Conservation (phyloP, 176 grass and related monocot genomes). For the Thalia dealbata region DNA sequence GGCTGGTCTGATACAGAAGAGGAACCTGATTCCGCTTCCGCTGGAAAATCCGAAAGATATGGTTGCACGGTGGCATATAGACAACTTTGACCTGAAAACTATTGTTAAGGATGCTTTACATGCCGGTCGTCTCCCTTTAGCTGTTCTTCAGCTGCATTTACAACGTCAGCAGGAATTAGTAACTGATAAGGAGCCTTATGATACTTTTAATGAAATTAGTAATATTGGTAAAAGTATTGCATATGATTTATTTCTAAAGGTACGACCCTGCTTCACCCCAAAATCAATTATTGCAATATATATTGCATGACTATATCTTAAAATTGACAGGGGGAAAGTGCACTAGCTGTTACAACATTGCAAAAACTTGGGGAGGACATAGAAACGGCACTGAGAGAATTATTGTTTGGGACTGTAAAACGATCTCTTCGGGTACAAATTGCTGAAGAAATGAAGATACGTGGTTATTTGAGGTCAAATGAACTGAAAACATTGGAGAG, state of each 20-base stretch:
- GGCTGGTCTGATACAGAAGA: slow-evolving; percentile 23
- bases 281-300: not conserved
- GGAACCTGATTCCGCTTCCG: slow-evolving; percentile 8
- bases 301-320: not conserved
- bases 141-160: slow-evolving; percentile 89
- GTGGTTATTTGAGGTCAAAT: slow-evolving; percentile 54
- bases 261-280: slow-evolving; percentile 9
- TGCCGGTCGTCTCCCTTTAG: slow-evolving; percentile 75
- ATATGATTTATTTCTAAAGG: slow-evolving; percentile 95
- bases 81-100: slow-evolving; percentile 68
- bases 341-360: slow-evolving; percentile 63
- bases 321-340: slow-evolving; percentile 67
- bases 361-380: slow-evolving; percentile 84
- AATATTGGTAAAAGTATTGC: slow-evolving; percentile 74
- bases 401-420: slow-evolving; percentile 82
- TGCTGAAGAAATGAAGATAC: slow-evolving; percentile 70
- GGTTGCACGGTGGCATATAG: slow-evolving; percentile 72
- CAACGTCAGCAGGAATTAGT: slow-evolving; percentile 47
- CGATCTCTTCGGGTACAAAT: slow-evolving; percentile 68
- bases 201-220: slow-evolving; percentile 80
- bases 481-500: slow-evolving; percentile 70
- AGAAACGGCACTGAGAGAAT: slow-evolving; percentile 64
- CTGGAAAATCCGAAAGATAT: slow-evolving; percentile 86
- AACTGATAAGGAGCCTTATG: slow-evolving; percentile 35
- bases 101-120: slow-evolving; percentile 87